Base-by-base conservation (phyloP, 371 early-diverging fungal genomes). In the Mycotypha africana region DNA sequence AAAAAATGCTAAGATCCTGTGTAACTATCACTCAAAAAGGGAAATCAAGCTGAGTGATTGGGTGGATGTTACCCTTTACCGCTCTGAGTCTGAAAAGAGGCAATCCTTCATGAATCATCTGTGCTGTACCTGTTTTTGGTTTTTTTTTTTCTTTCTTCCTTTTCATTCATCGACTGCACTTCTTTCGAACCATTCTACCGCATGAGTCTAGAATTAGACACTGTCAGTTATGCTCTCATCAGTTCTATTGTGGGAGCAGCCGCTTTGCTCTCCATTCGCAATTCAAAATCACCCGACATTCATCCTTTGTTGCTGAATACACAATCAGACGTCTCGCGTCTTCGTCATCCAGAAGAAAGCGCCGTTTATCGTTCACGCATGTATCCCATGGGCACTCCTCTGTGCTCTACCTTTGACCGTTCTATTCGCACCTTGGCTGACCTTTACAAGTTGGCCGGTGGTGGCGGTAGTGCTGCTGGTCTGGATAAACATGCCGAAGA, bases 241-340 rank as follows among this genome's bases (percentile, higher is more conserved):
- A 58, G 60, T 1, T 60, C 69, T 21, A 74, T 74, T 23, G 59
- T 67, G 38, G 62, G 70, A 23, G 68, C 75, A 10, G 62, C 68
- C 1, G 59, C 75, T 9, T 38, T 70, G 2, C 21, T 70, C 26
- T 74, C 75, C 3, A 44, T 78, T 48, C 67, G 70, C 38, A 76
- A 74, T 45, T 63, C 78, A 9, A 78, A 79, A 49, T 67, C 74
- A 31, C 84, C 90, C 21, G 92, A 91, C 58, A 70, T 88, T 17
- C 89, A 91, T 54, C 91, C 90, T 16, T 69, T 87, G 17, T 56
- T 84, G 16, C 74, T 91, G 14, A 74, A 84, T 23, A 74, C 82
- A 30, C 93, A 91, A 59, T 66, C 88, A 0, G 70, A 79, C 28
- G 76, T 84, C 22, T 65, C 81, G 33, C 62, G 63, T 16, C 57